Evolutionary conservation across 495 filamentous ascomycete genomes (phyloP), one percentile per base, ranked within the genome.

Genomic region (Aspergillus bertholletiae): DNA sequence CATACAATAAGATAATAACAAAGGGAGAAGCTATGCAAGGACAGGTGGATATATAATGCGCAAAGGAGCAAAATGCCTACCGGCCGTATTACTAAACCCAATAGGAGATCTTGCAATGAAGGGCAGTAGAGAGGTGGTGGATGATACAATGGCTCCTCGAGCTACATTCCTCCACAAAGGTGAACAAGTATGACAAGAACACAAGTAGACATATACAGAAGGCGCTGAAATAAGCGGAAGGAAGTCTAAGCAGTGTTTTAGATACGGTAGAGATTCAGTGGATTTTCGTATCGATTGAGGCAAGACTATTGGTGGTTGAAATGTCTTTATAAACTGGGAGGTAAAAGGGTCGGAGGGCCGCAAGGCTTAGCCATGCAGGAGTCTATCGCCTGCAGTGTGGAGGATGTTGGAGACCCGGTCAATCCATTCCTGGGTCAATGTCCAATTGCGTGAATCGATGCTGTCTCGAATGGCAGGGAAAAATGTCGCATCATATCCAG

Each of bases 381-480:
- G 72, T 61, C 75, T 82, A 57, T 81, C 77, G 45, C 82, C 85
- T 17, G 94, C 94, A 41, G 71, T 62, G 46, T 71, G 76, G 51
- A 97, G 75, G 48, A 87, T 85, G 12, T 67, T 70, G 9, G 93
- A 88, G 8, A 89, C 84, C 61, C 85, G 88, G 57, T 87, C 72
- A 17, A 96, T 77, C 71, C 87, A 83, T 53, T 77, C 66, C 66
- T 91, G 83, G 11, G 90, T 86, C 6, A 82, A 64, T 2, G 70
- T 72, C 89, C 85, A 92, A 63, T 97, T 80, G 17, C 80, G 80
- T 2, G 77, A 76, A 57, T 88, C 80, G 49, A 97, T 74, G 21
- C 88, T 85, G 68, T 97, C 94, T 37, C 90, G 80, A 56, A 97
- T 86, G 15, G 82, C 84, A 7, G 94, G 94, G 73, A 97, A 97